Evolutionary conservation across 345 rosid species (phyloP), one percentile per base, ranked within the genome.

Genomic region (Melastoma malabathricum): DNA sequence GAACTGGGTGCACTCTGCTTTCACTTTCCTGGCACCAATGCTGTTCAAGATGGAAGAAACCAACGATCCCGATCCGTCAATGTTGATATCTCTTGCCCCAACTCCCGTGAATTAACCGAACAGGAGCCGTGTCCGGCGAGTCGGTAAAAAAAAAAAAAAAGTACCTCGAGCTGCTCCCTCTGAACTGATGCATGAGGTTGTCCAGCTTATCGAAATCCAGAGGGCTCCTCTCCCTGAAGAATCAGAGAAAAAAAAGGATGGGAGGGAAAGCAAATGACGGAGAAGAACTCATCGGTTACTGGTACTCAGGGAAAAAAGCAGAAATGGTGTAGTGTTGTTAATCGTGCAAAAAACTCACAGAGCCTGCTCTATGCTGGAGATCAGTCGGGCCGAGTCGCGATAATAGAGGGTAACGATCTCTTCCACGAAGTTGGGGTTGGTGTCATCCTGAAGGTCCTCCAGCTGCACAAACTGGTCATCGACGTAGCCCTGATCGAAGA

Each of bases 1-100:
- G 51, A 86, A 81, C 60, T 60, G 64, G 47, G 94, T 70, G 84
- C 89, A 73, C 76, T 81, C 88, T 62, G 89, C 83, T 69, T 86
- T 86, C 70, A 90, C 94, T 77, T 80, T 90, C 68, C 78, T 81
- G 44, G 96, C 98, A 46, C 98, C 98, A 75, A 90, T 86, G 83
- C 98, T 90, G 76, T 22, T 1, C 41, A 47, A 46, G 60, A 66
- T 54, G 47, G 56, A 55, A 73, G 48, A 55, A 52, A 48, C 13
- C 52, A 52, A 63, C 48, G 46, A 41, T 23, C 44, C 22, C 0
- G 18, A 38, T 9, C 47, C 64, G 71, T 78, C 61, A 73, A 65
- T 64, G 74, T 49, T 44, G 12, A 43, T 47, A 20, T 50, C 54
- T 54, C 64, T 44, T 64, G 18, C 38, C 25, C 25, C 13, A 23